Conservation (phyloP, 129 eudicot genomes). For the Heracleum sosnowskyi region DNA sequence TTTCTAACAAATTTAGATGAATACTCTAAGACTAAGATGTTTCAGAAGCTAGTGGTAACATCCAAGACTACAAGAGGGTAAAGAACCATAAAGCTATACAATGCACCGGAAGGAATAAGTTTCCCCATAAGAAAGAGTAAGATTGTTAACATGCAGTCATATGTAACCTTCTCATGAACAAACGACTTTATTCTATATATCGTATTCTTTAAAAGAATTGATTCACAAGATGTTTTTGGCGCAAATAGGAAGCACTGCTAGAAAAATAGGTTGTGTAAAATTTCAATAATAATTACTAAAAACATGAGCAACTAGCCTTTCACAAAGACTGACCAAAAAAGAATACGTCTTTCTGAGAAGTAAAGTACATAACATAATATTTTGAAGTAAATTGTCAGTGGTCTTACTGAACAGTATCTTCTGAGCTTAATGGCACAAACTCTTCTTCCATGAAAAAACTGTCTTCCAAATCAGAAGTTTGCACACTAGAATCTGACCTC, state of each 20-base stretch:
- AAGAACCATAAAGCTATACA: not conserved
- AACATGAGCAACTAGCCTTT: not conserved
- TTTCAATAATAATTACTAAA: not conserved
- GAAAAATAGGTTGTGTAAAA: not conserved
- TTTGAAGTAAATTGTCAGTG: not conserved
- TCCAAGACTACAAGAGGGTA: not conserved
- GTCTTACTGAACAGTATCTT: conserved; percentile 35
- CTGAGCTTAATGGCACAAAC: conserved; percentile 12
- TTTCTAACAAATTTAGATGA: not conserved
- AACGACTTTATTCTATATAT: not conserved
- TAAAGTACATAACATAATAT: not conserved
- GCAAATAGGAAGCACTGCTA: not conserved
- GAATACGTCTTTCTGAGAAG: not conserved
- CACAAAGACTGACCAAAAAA: not conserved
- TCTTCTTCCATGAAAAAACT: conserved; percentile 25
- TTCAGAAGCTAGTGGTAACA: not conserved
- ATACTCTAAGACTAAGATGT: not conserved
- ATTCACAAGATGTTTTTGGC: not conserved
- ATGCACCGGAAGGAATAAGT: not conserved
- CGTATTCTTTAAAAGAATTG: not conserved
- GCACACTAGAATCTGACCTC: conserved; percentile 41
- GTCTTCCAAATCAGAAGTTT: conserved; percentile 43
- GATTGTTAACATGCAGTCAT: not conserved
- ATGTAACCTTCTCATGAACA: not conserved
- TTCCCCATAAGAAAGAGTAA: not conserved